phyloP scores from a whole-genome alignment of 805 yeast species.

The Candida vartiovaarae region DNA sequence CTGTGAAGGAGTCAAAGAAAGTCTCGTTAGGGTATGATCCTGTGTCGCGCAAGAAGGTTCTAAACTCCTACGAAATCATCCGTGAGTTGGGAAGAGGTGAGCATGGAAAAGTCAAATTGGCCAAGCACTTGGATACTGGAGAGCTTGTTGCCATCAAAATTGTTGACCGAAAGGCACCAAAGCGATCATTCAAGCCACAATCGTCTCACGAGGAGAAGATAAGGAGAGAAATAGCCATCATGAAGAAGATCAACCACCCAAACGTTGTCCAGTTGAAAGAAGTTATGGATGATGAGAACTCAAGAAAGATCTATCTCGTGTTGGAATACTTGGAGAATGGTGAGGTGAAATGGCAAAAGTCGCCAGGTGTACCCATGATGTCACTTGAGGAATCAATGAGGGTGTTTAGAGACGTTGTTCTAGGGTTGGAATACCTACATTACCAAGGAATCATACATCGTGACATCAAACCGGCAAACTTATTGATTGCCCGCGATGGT shows the following conservation, averaged over 20 bases:
- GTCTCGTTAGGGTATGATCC: conserved; percentile 88
- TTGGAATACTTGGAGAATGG: conserved; percentile 87
- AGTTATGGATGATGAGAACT: conserved; percentile 78
- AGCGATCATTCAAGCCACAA: conserved; percentile 35
- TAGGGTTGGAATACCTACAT: conserved; percentile 87
- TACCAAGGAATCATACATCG: conserved; percentile 88
- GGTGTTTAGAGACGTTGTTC: conserved; percentile 73
- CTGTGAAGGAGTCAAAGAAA: conserved; percentile 76
- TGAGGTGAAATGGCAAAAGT: conserved; percentile 75
- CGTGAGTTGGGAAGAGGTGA: conserved; percentile 92
- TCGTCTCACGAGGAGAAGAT: conserved; percentile 61
- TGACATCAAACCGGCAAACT: conserved; percentile 92
- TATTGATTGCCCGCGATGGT: conserved; percentile 56
- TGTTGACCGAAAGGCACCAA: conserved; percentile 60
- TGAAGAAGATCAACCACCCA: conserved; percentile 88
- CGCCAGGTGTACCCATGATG: conserved; percentile 57
- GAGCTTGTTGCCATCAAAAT: conserved; percentile 89
- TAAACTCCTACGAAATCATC: conserved; percentile 86
- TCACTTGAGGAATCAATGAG: conserved; percentile 59
- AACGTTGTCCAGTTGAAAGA: conserved; percentile 84
- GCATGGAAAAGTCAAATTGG: conserved; percentile 96
- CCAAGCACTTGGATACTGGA: conserved; percentile 56
- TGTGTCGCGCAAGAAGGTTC: conserved; percentile 64
- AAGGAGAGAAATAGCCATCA: conserved; percentile 83
- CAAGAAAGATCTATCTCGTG: conserved; percentile 83